phyloP scores from a whole-genome alignment of 352 stramenopile genomes.

The Phytophthora ohioensis region DNA sequence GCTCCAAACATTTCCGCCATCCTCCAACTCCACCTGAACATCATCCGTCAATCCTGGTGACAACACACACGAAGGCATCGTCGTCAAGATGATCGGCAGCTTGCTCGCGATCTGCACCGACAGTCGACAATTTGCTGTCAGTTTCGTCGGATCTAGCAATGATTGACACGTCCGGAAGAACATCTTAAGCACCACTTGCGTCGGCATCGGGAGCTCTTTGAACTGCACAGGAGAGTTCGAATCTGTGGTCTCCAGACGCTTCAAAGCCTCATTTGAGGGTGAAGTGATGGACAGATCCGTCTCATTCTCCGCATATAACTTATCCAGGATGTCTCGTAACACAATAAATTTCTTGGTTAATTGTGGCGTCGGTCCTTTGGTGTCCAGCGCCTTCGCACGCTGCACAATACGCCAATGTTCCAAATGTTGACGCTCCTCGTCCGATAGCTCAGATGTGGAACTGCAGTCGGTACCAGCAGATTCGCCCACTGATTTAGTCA shows the following conservation, averaged over 20 bases:
- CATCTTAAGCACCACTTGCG: constrained; percentile 69
- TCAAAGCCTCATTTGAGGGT: constrained; percentile 20
- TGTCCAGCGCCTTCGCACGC: constrained; percentile 38
- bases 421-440: constrained; percentile 13
- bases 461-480: not conserved
- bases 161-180: constrained; percentile 79
- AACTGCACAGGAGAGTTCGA: constrained; percentile 33
- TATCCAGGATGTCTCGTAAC: constrained; percentile 38
- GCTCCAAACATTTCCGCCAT: constrained; percentile 31
- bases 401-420: constrained; percentile 32
- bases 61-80: constrained; percentile 62
- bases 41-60: constrained; percentile 54
- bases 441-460: constrained; percentile 8
- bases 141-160: constrained; percentile 41
- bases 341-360: constrained; percentile 56
- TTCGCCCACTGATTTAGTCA: not conserved
- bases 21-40: not conserved
- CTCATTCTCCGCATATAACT: constrained; percentile 33
- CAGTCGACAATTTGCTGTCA: constrained; percentile 41
- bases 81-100: constrained; percentile 64
- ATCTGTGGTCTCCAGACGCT: constrained; percentile 9
- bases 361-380: constrained; percentile 29
- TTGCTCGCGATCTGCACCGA: constrained; percentile 59
- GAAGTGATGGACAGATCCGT: constrained; percentile 24
- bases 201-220: constrained; percentile 58